Evolutionary conservation across 192 early-diverging fungal species (phyloP).

Genomic region (Dissophora globulifera): DNA sequence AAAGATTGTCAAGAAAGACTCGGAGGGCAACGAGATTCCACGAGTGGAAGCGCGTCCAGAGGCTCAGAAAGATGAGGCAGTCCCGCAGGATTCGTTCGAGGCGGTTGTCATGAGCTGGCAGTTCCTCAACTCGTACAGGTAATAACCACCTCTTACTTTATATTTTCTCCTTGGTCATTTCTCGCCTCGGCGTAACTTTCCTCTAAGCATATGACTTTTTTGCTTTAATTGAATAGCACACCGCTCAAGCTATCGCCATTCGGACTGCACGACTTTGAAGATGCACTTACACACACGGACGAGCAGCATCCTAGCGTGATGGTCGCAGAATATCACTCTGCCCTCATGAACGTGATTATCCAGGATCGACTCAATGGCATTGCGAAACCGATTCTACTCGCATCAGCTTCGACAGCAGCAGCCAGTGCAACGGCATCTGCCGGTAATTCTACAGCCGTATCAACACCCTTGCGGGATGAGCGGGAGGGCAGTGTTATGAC

Average conservation of each 20-base stretch:
- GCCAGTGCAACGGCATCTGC: not conserved
- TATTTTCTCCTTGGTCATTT: too few relatives aligned
- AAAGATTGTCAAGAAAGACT: not conserved
- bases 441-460: not conserved
- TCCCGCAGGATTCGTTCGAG: slow-evolving; percentile 59
- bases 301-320: slow-evolving; percentile 50
- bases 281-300: slow-evolving; percentile 64
- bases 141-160: too few relatives aligned
- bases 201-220: too few relatives aligned
- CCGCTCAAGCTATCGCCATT: slow-evolving; percentile 76
- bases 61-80: slow-evolving; percentile 54
- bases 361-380: slow-evolving; percentile 53
- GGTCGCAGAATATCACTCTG: slow-evolving; percentile 59
- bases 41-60: slow-evolving; percentile 55
- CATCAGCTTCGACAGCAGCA: not conserved
- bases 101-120: slow-evolving; percentile 70
- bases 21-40: slow-evolving; percentile 27
- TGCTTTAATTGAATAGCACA: too few relatives aligned
- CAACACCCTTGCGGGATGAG: slow-evolving; percentile 12
- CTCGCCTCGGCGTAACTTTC: too few relatives aligned
- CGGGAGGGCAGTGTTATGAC: slow-evolving; percentile 43
- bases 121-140: slow-evolving; percentile 72
- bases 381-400: slow-evolving; percentile 28
- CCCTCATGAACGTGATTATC: slow-evolving; percentile 62
- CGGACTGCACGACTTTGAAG: slow-evolving; percentile 82